phyloP scores from a whole-genome alignment of 768 basidiomycete species.

The Trametes sanguinea region DNA sequence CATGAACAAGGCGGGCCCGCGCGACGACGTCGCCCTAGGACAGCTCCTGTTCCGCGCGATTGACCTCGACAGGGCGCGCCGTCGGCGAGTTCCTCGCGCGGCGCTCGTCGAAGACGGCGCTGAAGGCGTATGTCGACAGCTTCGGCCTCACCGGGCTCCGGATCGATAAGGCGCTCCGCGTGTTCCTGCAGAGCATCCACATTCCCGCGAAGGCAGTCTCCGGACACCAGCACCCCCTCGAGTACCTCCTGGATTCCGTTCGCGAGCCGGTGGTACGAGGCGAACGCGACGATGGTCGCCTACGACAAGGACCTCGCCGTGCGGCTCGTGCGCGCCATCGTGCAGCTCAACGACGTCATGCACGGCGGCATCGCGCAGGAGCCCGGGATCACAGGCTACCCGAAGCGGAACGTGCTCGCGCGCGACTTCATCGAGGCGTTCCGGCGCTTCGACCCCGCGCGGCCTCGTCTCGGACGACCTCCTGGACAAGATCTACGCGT shows the following conservation, averaged over 20 bases:
- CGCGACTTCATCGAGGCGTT: constrained; percentile 87
- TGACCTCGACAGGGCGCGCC: constrained; percentile 77
- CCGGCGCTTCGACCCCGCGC: constrained; percentile 72
- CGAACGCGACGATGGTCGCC: constrained; percentile 74
- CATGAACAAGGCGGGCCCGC: constrained; percentile 57
- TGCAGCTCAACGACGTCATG: constrained; percentile 86
- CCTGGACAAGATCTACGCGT: constrained; percentile 76
- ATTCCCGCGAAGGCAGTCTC: constrained; percentile 49
- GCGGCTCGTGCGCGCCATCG: constrained; percentile 76
- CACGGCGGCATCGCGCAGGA: constrained; percentile 73
- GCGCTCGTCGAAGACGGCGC: constrained; percentile 69
- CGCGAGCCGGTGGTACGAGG: constrained; percentile 87
- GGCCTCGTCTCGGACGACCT: constrained; percentile 72
- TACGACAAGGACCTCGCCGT: constrained; percentile 82
- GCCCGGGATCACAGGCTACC: constrained; percentile 54
- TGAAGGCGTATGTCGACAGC: constrained; percentile 83
- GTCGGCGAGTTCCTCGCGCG: constrained; percentile 85
- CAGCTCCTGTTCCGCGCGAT: constrained; percentile 77
- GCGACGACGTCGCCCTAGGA: constrained; percentile 73
- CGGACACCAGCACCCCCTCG: constrained; percentile 48
- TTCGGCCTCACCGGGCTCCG: constrained; percentile 84
- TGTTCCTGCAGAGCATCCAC: constrained; percentile 83
- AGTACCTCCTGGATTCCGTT: constrained; percentile 83
- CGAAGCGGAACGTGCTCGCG: constrained; percentile 60
- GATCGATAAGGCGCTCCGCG: constrained; percentile 86